phyloP scores from a whole-genome alignment of 2,329 filamentous ascomycete genomes.

The Epichloe baconii region DNA sequence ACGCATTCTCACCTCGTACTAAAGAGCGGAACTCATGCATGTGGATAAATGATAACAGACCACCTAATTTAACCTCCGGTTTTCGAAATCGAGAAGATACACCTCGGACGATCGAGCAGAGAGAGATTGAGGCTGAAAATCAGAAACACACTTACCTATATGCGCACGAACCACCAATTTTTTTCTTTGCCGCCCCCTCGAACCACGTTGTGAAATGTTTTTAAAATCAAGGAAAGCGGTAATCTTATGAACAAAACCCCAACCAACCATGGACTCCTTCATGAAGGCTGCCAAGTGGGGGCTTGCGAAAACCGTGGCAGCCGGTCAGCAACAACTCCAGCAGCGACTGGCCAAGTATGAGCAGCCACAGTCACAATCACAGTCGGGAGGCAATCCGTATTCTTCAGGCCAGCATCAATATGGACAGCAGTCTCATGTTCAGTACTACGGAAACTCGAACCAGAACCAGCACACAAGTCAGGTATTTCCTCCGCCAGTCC shows the following conservation, averaged over 20 bases:
- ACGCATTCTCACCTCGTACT: not conserved
- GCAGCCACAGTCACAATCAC: not conserved
- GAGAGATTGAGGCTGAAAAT: too few species aligned
- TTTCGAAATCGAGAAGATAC: not conserved
- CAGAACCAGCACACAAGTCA: not conserved
- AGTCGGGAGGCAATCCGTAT: not conserved
- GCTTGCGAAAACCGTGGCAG: constrained; percentile 8
- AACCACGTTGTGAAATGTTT: too few species aligned
- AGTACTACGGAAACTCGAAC: not conserved
- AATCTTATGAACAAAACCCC: not conserved
- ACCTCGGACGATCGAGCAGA: too few species aligned
- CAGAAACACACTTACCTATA: too few species aligned
- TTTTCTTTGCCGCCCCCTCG: too few species aligned
- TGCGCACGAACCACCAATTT: too few species aligned
- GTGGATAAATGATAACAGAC: not conserved
- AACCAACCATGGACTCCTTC: constrained; percentile 7
- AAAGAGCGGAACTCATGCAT: not conserved
- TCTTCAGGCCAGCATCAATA: not conserved
- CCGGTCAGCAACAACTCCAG: constrained; percentile 9
- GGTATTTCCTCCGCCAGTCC: not conserved
- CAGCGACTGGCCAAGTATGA: constrained; percentile 7
- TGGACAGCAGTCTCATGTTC: not conserved
- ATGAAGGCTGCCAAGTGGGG: constrained; percentile 8
- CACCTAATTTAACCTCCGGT: not conserved
- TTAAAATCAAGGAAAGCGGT: too few species aligned